Base-by-base conservation (phyloP, 768 basidiomycete genomes). In the Suillus variegatus region DNA sequence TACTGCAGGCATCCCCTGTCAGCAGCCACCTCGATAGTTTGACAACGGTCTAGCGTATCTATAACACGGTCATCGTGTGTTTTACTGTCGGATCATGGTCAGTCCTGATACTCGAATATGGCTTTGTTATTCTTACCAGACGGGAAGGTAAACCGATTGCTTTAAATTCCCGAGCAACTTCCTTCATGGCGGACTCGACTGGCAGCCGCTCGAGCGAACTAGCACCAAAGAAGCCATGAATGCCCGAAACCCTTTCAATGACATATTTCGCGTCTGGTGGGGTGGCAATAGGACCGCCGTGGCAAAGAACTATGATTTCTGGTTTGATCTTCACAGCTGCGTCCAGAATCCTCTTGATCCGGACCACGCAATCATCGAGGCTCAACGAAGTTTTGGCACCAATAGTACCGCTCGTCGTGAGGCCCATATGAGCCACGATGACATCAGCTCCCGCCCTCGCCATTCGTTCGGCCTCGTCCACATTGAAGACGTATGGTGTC, bases 151-250 rank as follows among this genome's bases (percentile, higher is more conserved):
- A 63, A 32, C 64, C 64, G 58, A 74, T 74, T 28, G 67, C 65
- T 63, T 75, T 75, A 63, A 75, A 74, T 36, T 64, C 64, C 9
- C 66, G 64, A 44, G 72, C 61, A 44, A 41, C 65, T 10, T 58
- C 60, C 62, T 67, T 71, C 66, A 74, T 67, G 54, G 68, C 73
- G 0, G n/a, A 52, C 62, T 74, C 73, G 36, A 75, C 74, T 18
- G 68, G 73, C 20, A 73, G 43, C 40, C 72, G 66, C 60, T 75
- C 72, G 41, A 73, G 22, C 51, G 73, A 66, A 55, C 72, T 75
- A n/a, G 72, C 72, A 13, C 74, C 74, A 18, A 75, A 74, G 68
- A 76, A 71, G 16, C 74, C 75, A 25, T 72, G 69, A 46, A 70
- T 64, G 3, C 63, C 68, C 14, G 57, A 28, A n/a, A 61, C 67